A percentile compares a stretch with the other conserved stretches of the same genome.
Evolutionary conservation across 2,329 filamentous ascomycete species (phyloP).

Genomic region (Cryphonectria parasitica): DNA sequence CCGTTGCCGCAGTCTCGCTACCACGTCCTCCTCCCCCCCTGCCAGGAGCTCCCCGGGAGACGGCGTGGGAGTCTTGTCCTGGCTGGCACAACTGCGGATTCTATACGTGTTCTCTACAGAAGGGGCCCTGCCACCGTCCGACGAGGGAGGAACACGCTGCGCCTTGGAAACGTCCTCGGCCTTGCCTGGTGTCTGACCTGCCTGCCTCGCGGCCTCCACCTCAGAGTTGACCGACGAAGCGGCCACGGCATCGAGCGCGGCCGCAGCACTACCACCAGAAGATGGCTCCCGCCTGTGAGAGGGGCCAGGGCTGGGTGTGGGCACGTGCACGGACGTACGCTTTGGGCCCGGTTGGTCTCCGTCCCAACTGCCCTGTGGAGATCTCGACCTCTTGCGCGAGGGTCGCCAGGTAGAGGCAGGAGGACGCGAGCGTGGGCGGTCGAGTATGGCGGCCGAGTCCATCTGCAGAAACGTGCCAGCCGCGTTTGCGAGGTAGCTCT

Average conservation of each 20-base stretch:
- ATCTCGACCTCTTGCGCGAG: constrained; percentile 22
- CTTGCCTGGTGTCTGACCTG: not conserved
- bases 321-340: not conserved
- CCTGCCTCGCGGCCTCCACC: not conserved
- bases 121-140: no score
- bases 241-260: not conserved
- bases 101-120: not conserved
- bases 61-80: not conserved
- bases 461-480: not conserved
- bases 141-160: not conserved
- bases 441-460: not conserved
- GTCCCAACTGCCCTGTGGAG: not conserved
- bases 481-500: not conserved
- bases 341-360: constrained; percentile 10
- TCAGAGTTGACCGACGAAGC: not conserved
- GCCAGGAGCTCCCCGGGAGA: no score
- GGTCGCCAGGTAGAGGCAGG: not conserved
- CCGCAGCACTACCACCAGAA: not conserved
- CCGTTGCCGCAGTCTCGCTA: not conserved
- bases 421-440: not conserved
- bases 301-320: not conserved
- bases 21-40: not conserved
- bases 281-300: not conserved
- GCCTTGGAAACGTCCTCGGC: not conserved
- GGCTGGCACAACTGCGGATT: constrained; percentile 5